Evolutionary conservation across 1,284 basidiomycete genomes (phyloP).

Genomic region (Anthracocystis panici-leucophaei): DNA sequence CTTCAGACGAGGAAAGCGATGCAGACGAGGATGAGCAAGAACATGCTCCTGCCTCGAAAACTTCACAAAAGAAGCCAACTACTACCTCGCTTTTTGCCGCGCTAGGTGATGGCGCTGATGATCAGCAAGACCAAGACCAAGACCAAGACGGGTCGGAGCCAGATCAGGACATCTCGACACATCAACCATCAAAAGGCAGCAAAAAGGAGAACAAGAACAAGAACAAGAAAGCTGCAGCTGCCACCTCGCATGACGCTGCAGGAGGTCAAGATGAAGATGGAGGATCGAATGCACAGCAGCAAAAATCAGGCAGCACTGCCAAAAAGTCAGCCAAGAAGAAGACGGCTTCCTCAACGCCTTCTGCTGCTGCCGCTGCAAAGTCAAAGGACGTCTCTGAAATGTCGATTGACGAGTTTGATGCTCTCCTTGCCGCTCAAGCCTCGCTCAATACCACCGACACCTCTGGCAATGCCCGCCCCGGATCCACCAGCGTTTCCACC

Average conservation of each 20-base stretch:
- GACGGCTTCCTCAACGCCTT: constrained; percentile 6
- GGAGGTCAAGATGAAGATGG: not conserved
- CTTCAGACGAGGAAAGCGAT: constrained; percentile 16
- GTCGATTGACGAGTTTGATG: constrained; percentile 65
- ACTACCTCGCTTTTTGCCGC: constrained; percentile 52
- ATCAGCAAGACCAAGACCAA: constrained; percentile 26
- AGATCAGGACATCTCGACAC: constrained; percentile 37
- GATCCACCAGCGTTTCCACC: not conserved
- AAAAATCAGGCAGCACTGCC: constrained; percentile 5
- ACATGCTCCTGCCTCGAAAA: not conserved
- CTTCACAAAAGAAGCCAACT: constrained; percentile 2
- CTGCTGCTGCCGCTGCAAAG: constrained; percentile 4
- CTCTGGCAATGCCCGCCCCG: constrained; percentile 4
- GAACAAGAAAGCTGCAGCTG: constrained; percentile 59
- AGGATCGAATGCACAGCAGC: constrained; percentile 16
- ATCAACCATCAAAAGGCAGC: constrained; percentile 23
- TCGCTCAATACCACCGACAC: constrained; percentile 13
- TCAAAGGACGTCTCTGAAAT: constrained; percentile 60
- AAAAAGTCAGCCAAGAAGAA: constrained; percentile 41
- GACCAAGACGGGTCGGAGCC: constrained; percentile 35
- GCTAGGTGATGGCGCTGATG: constrained; percentile 37
- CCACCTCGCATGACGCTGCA: not conserved
- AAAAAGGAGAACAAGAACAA: constrained; percentile 63
- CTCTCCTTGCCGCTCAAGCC: constrained; percentile 59
- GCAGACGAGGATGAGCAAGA: constrained; percentile 13